Percentiles rank a stretch among this genome's conserved stretches.
These are phyloP conservation scores for Onygena corvina DNA, from an alignment of 2,329 filamentous ascomycete genomes.

Conservation along the genomic window DNA sequence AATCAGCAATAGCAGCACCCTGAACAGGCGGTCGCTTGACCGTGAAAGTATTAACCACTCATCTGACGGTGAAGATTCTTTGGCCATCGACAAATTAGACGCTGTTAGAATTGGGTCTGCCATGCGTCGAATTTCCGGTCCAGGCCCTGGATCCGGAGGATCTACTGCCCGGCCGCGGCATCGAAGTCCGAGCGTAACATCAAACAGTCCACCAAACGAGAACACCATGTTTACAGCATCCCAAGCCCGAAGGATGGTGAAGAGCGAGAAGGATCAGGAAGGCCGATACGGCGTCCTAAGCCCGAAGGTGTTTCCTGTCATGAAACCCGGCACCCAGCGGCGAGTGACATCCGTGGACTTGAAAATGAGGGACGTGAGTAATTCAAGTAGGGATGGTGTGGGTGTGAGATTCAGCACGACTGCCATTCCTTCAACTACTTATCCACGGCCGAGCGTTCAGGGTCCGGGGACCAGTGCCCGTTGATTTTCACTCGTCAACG, in stretches of 20 bases:
- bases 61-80: conserved; percentile 31
- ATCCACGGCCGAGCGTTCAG: background rate
- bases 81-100: conserved; percentile 38
- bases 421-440: conserved; percentile 24
- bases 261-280: conserved; percentile 46
- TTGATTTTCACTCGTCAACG: background rate
- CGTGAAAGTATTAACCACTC: conserved; percentile 23
- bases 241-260: conserved; percentile 56
- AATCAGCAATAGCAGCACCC: conserved; percentile 40
- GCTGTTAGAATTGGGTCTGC: conserved; percentile 44
- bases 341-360: conserved; percentile 34
- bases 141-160: conserved; percentile 28
- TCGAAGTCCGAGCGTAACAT: conserved; percentile 41
- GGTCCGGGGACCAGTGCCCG: background rate
- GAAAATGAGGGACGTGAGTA: conserved; percentile 29
- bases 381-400: conserved; percentile 27
- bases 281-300: conserved; percentile 48
- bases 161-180: conserved; percentile 38
- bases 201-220: conserved; percentile 41
- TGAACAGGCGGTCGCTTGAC: conserved; percentile 37
- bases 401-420: conserved; percentile 28
- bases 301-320: conserved; percentile 47
- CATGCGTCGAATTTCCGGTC: conserved; percentile 42
- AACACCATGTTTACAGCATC: conserved; percentile 52
- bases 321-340: conserved; percentile 39